Evolutionary conservation across 108 stramenopile genomes (phyloP).

Genomic region (Cyclotella distinguenda): DNA sequence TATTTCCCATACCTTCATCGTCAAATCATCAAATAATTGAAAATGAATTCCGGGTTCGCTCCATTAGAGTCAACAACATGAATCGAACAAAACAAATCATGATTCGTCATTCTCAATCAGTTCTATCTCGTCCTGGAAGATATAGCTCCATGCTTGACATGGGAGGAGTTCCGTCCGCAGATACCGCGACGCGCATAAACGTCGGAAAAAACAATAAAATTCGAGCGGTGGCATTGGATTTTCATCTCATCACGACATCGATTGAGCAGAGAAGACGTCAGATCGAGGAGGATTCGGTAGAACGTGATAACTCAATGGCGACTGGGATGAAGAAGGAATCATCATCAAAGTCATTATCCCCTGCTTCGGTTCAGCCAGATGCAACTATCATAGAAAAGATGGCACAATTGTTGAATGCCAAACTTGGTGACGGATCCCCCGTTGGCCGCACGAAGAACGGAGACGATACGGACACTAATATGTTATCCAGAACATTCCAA

Average conservation of each 20-base stretch:
- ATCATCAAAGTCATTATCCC: not conserved
- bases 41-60: too few relatives aligned
- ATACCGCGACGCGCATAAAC: slow-evolving; percentile 46
- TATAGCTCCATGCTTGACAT: slow-evolving; percentile 73
- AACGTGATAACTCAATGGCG: not conserved
- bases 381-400: slow-evolving; percentile 47
- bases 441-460: slow-evolving; percentile 4
- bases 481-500: slow-evolving; percentile 38
- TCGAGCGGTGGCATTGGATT: slow-evolving; percentile 82
- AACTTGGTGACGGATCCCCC: slow-evolving; percentile 40
- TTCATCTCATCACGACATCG: slow-evolving; percentile 59
- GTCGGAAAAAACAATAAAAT: slow-evolving; percentile 77
- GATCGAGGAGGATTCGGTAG: slow-evolving; percentile 4
- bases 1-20: too few relatives aligned
- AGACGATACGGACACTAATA: slow-evolving; percentile 39
- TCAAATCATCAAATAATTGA: too few relatives aligned
- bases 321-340: not conserved
- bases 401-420: slow-evolving; percentile 57
- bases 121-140: slow-evolving; percentile 15
- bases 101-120: not conserved
- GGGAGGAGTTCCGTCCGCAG: slow-evolving; percentile 61
- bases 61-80: slow-evolving; percentile 15
- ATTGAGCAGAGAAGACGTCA: slow-evolving; percentile 38
- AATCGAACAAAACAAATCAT: slow-evolving; percentile 12
- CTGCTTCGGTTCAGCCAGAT: slow-evolving; percentile 28